These are phyloP conservation scores for Cutaneotrichosporon dermatis DNA, from an alignment of 1,284 basidiomycete species.

Conservation along the genomic window DNA sequence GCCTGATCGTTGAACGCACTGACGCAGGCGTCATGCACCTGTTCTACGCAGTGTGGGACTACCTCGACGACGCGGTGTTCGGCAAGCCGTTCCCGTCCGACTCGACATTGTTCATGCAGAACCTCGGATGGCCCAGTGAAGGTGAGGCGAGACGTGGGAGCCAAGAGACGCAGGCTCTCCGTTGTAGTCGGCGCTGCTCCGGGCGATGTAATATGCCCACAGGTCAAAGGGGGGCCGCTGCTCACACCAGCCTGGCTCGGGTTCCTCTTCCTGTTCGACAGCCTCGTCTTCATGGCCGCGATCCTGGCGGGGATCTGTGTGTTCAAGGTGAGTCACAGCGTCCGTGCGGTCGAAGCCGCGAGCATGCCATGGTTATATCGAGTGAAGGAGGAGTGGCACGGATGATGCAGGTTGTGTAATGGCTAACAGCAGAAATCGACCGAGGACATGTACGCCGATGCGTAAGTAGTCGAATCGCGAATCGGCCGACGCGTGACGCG, in stretches of 20 bases:
- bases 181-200: no score
- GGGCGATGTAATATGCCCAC: no score
- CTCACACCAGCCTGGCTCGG: slow-evolving; percentile 36
- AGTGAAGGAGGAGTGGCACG: no score
- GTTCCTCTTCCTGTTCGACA: slow-evolving; percentile 40
- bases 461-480: slow-evolving; percentile 18
- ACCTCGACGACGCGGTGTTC: slow-evolving; percentile 46
- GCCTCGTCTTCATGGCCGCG: slow-evolving; percentile 40
- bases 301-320: slow-evolving; percentile 47
- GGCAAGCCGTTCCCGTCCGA: slow-evolving; percentile 47
- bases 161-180: no score
- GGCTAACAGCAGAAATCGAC: slow-evolving; percentile 24
- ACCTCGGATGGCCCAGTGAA: slow-evolving; percentile 39
- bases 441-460: slow-evolving; percentile 29
- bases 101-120: slow-evolving; percentile 39
- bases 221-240: no score
- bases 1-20: no score
- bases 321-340: slow-evolving; percentile 25
- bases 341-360: no score
- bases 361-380: no score
- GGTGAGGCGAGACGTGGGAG: no score
- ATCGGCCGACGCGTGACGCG: not conserved
- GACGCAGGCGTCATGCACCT: slow-evolving; percentile 41
- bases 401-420: not conserved
- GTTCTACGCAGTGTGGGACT: slow-evolving; percentile 50